Base-by-base conservation (phyloP, 345 rosid species). In the Populus simonii region DNA sequence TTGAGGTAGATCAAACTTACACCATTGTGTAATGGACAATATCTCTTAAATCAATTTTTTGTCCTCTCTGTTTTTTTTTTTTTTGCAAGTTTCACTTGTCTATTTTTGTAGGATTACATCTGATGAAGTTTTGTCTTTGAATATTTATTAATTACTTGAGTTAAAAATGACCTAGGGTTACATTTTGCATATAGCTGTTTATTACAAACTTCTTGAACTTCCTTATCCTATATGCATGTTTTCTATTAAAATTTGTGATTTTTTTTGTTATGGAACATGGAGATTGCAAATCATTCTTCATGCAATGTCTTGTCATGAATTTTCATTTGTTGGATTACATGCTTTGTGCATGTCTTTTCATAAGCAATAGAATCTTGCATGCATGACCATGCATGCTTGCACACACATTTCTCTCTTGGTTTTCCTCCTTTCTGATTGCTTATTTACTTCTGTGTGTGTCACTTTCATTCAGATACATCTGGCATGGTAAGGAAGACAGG, bases 401-500 rank as follows among this genome's bases (percentile, higher is more conserved):
- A 7, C 23, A 5, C n/a, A 57, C 31, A 41, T 41, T 41, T 35
- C 13, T 23, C 29, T 15, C 59, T 77, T 55, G 63, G n/a, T 70
- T 74, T 76, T 38, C 16, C 41, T 35, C 61, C 62, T 74, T 78
- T 45, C 75, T 74, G 78, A 81, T 73, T 77, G 41, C 47, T 69
- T 31, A 39, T 70, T 74, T 81, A 36, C 79, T 81, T 47, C n/a
- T 74, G 53, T 83, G 15, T 72, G 53, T 66, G 67, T 76, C 25
- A 61, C 31, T 22, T 76, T 78, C 63, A 38, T 84, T 70, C 90
- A 96, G 99, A 94, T 83, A 82, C 89, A 68, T 85, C 97, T 84
- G 97, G 98, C 66, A 74, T 89, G 39, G 91, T 90, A 47, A 94
- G 92, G 86, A 91, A 92, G 85, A 84, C 84, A 1, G 97, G 97